Evolutionary conservation across 371 early-diverging fungal species (phyloP), one percentile per base, ranked within the genome.

Genomic region (Phascolomyces articulosus): DNA sequence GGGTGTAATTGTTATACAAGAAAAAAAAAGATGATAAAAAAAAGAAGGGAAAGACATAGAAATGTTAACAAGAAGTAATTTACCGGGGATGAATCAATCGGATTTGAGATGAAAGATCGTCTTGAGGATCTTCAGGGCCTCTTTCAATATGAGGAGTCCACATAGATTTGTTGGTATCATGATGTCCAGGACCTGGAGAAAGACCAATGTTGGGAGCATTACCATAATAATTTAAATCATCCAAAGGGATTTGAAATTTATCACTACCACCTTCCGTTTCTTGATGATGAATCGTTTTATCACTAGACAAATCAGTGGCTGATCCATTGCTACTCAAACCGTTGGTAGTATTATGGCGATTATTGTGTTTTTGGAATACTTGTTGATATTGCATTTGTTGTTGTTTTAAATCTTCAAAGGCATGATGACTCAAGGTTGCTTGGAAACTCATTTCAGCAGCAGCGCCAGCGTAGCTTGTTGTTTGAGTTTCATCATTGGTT

Each of bases 311-410:
- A 23, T 44, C 41, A 21, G 26, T 60, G 27, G 15, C n/a, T 7
- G 40, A 26, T 2, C 18, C 6, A 4, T 49, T 24, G 29, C 27
- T n/a, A 18, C n/a, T 53, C n/a, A 47, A 47, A 11, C 51, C 51
- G 26, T 56, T 60, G 18, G 51, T 21, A 3, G 23, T 27, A 29
- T 60, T 23, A 18, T 63, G 63, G 2, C 63, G 54, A n/a, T 64
- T 63, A 20, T 55, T 68, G 27, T 68, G 64, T 49, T 68, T 68
- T 48, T 68, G 68, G 15, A 68, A 63, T 10, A 68, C 68, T 55
- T 68, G 64, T 31, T 68, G 60, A 27, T 68, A 68, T 28, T 68
- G 63, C 44, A 63, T 38, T 60, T 70, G 63, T 40, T 66, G 70
- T 13, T 62, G 55, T 20, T 60, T 65, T 0, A 70, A 23, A 57